phyloP scores from a whole-genome alignment of 495 filamentous ascomycete species.

The Baudoinia panamericana region DNA sequence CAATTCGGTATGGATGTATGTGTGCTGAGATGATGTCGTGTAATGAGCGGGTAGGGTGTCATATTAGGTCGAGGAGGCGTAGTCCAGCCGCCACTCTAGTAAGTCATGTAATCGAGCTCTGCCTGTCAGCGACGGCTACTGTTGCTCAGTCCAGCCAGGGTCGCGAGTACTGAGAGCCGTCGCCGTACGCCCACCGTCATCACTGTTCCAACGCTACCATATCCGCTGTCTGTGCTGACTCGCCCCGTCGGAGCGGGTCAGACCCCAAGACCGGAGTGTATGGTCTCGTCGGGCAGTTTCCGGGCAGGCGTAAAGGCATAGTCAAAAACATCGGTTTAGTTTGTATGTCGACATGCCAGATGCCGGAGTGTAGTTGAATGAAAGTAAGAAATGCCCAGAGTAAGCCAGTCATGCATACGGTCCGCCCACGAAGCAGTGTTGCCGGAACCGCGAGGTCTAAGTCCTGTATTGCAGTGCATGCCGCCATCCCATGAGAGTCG shows the following conservation, averaged over 20 bases:
- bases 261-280: constrained; percentile 20
- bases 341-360: constrained; percentile 13
- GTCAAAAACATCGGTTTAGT: background rate
- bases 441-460: constrained; percentile 13
- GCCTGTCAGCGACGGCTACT: constrained; percentile 2
- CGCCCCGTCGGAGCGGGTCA: background rate
- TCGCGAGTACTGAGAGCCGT: background rate
- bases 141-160: background rate
- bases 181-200: background rate
- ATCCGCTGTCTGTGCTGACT: constrained; percentile 20
- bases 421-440: background rate
- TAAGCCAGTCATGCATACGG: background rate
- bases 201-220: no score
- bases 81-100: constrained; percentile 11
- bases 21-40: constrained; percentile 1
- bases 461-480: constrained; percentile 17
- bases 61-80: constrained; percentile 17
- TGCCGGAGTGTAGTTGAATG: constrained; percentile 4
- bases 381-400: background rate
- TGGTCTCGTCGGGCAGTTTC: constrained; percentile 10
- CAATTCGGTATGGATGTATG: background rate
- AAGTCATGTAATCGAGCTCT: background rate
- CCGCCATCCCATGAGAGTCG: constrained; percentile 13
- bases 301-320: constrained; percentile 2
- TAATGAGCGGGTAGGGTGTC: constrained; percentile 1